Percentiles rank a stretch among this genome's conserved stretches.
Evolutionary conservation across 2,329 filamentous ascomycete species (phyloP).

Genomic region (Fusarium buharicum): DNA sequence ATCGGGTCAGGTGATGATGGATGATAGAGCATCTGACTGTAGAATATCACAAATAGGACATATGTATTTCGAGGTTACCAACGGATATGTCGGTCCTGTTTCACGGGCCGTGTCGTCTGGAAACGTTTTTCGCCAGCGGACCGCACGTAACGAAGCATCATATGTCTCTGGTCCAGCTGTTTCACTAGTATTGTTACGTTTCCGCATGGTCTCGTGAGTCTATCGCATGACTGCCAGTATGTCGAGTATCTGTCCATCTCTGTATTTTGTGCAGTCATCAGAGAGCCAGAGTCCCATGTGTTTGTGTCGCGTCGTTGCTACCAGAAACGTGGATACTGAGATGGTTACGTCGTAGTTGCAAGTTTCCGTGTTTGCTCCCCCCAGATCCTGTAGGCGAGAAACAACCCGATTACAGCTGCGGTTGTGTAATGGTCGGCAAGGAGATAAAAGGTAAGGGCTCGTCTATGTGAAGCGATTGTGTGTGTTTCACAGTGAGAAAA

Average conservation of each 20-base stretch:
- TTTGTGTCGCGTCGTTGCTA: slow-evolving; percentile 28
- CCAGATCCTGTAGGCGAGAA: slow-evolving; percentile 22
- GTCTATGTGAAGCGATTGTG: slow-evolving; percentile 20
- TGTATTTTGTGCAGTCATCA: background rate
- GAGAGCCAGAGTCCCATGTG: slow-evolving; percentile 7
- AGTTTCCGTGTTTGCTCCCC: slow-evolving; percentile 31
- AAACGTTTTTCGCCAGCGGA: background rate
- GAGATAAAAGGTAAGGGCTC: slow-evolving; percentile 11
- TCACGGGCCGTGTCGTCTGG: background rate
- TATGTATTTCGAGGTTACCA: slow-evolving; percentile 11
- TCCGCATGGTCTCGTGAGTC: slow-evolving; percentile 2
- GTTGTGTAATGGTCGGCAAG: slow-evolving; percentile 17
- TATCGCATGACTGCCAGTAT: background rate
- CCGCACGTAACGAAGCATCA: slow-evolving; percentile 5
- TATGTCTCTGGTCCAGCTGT: background rate
- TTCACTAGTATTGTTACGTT: slow-evolving; percentile 2
- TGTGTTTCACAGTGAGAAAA: slow-evolving; percentile 8
- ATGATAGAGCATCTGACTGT: slow-evolving; percentile 37
- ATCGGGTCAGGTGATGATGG: slow-evolving; percentile 34
- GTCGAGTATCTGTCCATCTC: background rate
- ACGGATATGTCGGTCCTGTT: slow-evolving; percentile 3
- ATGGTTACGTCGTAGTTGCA: slow-evolving; percentile 29
- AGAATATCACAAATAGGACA: slow-evolving; percentile 30
- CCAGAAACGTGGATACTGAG: slow-evolving; percentile 17
- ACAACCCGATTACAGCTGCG: slow-evolving; percentile 14